phyloP scores from a whole-genome alignment of 2,329 filamentous ascomycete species.

The Lachnellula occidentalis region DNA sequence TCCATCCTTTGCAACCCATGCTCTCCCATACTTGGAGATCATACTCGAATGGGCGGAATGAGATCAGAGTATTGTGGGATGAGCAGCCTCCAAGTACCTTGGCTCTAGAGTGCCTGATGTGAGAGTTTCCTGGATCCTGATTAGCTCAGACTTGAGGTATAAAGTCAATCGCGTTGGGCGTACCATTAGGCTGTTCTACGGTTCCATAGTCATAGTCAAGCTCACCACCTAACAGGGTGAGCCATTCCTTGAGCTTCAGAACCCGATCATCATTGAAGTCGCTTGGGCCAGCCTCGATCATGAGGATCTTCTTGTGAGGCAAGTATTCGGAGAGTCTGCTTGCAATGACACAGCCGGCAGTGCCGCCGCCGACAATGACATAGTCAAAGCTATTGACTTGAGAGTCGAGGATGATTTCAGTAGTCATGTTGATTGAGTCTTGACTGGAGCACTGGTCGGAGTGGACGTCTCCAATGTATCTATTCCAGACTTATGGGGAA shows the following conservation, averaged over 20 bases:
- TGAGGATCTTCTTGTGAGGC: slow-evolving; percentile 71
- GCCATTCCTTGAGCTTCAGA: slow-evolving; percentile 81
- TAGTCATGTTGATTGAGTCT: slow-evolving; percentile 24
- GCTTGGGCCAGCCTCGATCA: slow-evolving; percentile 85
- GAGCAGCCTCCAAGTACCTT: slow-evolving; percentile 92
- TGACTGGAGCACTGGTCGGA: neutral
- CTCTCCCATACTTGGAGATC: slow-evolving; percentile 81
- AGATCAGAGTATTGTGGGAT: slow-evolving; percentile 90
- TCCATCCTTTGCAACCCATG: slow-evolving; percentile 79
- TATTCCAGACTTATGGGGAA: too few relatives aligned
- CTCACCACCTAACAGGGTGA: slow-evolving; percentile 76
- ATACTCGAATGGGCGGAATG: slow-evolving; percentile 85
- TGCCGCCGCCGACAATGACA: slow-evolving; percentile 46
- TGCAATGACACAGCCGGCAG: slow-evolving; percentile 43
- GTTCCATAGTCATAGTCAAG: slow-evolving; percentile 90
- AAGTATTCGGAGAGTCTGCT: slow-evolving; percentile 62
- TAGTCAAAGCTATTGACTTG: slow-evolving; percentile 39
- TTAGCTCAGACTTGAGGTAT: neutral
- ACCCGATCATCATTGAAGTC: slow-evolving; percentile 87
- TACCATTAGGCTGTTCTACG: slow-evolving; percentile 80
- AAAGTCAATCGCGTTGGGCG: slow-evolving; percentile 58
- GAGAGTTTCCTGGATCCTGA: slow-evolving; percentile 65
- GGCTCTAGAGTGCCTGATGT: slow-evolving; percentile 86
- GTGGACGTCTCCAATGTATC: too few relatives aligned
- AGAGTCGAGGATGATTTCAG: slow-evolving; percentile 26